phyloP scores from a whole-genome alignment of 2,329 filamentous ascomycete species.

The Pestalotiopsis fici region DNA sequence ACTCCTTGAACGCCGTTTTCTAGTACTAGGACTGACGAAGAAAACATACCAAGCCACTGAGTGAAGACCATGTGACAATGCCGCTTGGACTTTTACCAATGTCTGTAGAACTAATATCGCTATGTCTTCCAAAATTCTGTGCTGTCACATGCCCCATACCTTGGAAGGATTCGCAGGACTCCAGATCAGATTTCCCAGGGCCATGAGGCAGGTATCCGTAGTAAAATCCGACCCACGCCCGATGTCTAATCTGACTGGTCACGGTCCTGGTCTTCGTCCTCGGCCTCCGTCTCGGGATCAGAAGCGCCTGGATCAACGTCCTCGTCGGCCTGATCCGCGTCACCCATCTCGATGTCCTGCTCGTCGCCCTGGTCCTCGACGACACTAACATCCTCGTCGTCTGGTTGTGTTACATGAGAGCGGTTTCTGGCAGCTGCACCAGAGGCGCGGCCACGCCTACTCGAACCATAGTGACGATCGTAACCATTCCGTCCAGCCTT shows the following conservation, averaged over 20 bases:
- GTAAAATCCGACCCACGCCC: no score
- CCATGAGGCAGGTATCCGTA: no score
- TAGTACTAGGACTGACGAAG: not conserved
- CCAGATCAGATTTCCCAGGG: no score
- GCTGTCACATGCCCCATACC: no score
- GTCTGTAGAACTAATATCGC: not conserved
- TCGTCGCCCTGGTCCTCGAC: constrained; percentile 15
- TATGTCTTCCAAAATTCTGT: no score
- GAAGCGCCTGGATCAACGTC: constrained; percentile 19
- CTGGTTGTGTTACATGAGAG: constrained; percentile 24
- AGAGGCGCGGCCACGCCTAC: constrained; percentile 17
- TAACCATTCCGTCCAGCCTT: constrained; percentile 29
- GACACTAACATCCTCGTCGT: constrained; percentile 21
- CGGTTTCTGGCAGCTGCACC: constrained; percentile 17
- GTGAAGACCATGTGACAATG: not conserved
- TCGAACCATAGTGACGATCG: constrained; percentile 14
- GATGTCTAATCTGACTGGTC: not conserved
- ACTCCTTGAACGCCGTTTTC: not conserved
- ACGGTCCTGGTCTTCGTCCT: constrained; percentile 21
- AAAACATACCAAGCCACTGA: not conserved
- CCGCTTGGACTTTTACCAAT: not conserved
- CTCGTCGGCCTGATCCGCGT: constrained; percentile 14
- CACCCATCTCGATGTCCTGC: constrained; percentile 16
- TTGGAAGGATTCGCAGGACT: no score
- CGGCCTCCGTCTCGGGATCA: constrained; percentile 34